phyloP scores from a whole-genome alignment of 2,329 filamentous ascomycete genomes.

The Diaporthe vaccinii region DNA sequence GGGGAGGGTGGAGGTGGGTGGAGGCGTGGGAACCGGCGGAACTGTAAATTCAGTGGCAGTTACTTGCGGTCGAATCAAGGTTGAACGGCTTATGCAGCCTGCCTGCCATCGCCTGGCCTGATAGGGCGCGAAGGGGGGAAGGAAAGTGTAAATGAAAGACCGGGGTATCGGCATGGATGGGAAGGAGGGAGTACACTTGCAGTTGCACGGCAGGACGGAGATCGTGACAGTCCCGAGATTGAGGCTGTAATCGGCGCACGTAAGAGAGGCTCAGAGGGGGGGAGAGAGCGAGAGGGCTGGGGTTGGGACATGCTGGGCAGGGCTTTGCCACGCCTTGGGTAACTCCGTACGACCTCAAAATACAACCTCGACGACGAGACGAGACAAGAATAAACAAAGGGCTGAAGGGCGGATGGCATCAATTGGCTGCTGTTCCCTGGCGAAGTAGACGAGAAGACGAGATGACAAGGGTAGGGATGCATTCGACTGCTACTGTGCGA shows the following conservation, averaged over 20 bases:
- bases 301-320: background rate
- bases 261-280: background rate
- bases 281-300: background rate
- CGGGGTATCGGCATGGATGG: background rate
- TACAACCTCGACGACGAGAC: background rate
- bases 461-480: background rate
- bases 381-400: background rate
- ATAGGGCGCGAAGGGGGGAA: background rate
- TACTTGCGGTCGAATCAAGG: background rate
- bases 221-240: conserved; percentile 26
- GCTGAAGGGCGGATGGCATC: conserved; percentile 3
- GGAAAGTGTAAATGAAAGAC: background rate
- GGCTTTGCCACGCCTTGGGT: conserved; percentile 10
- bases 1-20: background rate
- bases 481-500: conserved; percentile 1
- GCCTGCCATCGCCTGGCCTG: conserved; percentile 2
- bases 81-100: background rate
- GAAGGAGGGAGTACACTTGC: background rate
- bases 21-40: conserved; percentile 7
- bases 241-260: conserved; percentile 4
- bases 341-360: conserved; percentile 1
- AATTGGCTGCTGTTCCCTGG: background rate
- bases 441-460: background rate
- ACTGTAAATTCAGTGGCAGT: conserved; percentile 9
- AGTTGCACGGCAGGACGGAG: conserved; percentile 6